Base-by-base conservation (phyloP, 1,284 basidiomycete genomes). In the Irpex rosettiformis region DNA sequence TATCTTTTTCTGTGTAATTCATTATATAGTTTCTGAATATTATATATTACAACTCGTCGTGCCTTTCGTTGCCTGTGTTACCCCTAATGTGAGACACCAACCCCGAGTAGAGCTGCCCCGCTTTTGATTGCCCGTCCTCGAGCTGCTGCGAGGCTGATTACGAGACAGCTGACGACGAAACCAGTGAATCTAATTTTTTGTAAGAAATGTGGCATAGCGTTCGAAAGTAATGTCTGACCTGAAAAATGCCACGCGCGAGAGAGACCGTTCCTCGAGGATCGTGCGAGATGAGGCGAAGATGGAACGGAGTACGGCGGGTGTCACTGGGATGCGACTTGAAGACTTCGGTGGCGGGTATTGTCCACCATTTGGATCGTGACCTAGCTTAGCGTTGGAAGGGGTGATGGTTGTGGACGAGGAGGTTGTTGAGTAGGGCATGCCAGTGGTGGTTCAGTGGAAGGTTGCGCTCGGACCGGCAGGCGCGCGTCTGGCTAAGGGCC, bases 221-320 rank as follows among this genome's bases (percentile, higher is more conserved):
- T 18, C 8, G 6, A 6, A 42, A 29, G 16, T 16, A 37, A 6
- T 37, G 49, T 58, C 68, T 59, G 69, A 88, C 90, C 91, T 82
- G 72, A 93, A 93, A 77, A 93, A 93, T 48, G 91, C 90, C 51
- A 90, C 79, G 13, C 89, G 82, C 40, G 90, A 93, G 54, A 93
- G 83, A 0, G 88, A 85, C 33, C 91, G 82, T 70, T 93, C 90
- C 69, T 93, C 90, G 56, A 85, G 75, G 2, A 86, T 82, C 0
- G 88, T 86, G 10, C 90, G 80, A 25, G 90, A 92, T 8, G 89
- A 92, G 25, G 91, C 84, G 69, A 93, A 93, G 63, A 93, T 93
- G 54, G 86, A 86, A 40, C 90, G 80, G 58, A 93, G 72, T 1
- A 89, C 85, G 2, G 88, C 86, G 10, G 90, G 90, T 0, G 90